Evolutionary conservation across 1,284 basidiomycete genomes (phyloP).

Genomic region (Mycena citricolor): DNA sequence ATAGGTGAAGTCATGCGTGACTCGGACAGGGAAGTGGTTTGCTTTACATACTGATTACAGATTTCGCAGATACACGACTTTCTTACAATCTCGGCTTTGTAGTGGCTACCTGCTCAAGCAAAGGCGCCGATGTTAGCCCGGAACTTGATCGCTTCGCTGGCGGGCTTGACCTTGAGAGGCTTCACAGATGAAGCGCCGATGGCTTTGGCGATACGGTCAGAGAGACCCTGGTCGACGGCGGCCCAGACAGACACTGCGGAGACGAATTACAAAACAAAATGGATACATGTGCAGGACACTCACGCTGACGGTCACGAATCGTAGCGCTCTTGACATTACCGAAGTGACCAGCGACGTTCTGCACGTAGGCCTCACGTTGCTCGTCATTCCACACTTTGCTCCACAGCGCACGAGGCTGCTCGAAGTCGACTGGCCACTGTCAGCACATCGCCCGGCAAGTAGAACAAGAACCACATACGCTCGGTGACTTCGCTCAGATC

Average conservation of each 20-base stretch:
- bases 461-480: conserved; percentile 46
- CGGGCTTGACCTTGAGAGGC: conserved; percentile 66
- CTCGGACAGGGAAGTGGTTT: too few species aligned
- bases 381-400: conserved; percentile 73
- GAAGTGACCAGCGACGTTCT: conserved; percentile 79
- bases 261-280: not conserved
- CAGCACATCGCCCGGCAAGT: not conserved
- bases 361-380: conserved; percentile 67
- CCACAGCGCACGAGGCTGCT: conserved; percentile 85
- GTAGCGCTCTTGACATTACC: conserved; percentile 60
- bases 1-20: too few species aligned
- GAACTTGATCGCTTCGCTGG: conserved; percentile 57
- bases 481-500: conserved; percentile 81
- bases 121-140: conserved; percentile 35
- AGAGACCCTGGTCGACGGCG: conserved; percentile 70
- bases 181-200: conserved; percentile 58
- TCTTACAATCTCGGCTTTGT: too few species aligned
- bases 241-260: conserved; percentile 75
- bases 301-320: conserved; percentile 71
- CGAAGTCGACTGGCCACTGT: conserved; percentile 72
- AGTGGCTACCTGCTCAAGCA: too few species aligned
- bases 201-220: conserved; percentile 72
- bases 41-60: too few species aligned
- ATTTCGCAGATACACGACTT: too few species aligned
- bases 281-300: conserved; percentile 29